Evolutionary conservation across 2,329 filamentous ascomycete genomes (phyloP).

Genomic region (Cercospora brassicicola): DNA sequence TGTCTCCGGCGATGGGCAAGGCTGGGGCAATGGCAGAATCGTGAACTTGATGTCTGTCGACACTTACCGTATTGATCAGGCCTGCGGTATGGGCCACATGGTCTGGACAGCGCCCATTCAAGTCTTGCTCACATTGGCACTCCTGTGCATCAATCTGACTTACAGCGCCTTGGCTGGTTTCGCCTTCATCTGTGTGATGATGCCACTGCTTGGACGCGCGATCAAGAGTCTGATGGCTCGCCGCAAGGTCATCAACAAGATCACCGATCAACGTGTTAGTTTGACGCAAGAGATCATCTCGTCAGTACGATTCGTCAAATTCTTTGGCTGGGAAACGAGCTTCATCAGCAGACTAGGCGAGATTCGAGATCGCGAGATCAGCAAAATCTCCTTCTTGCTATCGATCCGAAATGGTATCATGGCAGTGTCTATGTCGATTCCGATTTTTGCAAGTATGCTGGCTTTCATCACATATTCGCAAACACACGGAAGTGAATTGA

Average conservation of each 20-base stretch:
- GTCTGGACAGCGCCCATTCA: conserved; percentile 82
- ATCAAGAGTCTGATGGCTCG: conserved; percentile 75
- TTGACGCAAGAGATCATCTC: conserved; percentile 90
- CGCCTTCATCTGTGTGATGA: conserved; percentile 72
- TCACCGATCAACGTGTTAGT: conserved; percentile 88
- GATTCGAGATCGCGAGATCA: conserved; percentile 74
- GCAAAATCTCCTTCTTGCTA: conserved; percentile 78
- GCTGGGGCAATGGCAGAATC: conserved; percentile 90
- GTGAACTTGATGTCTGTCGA: conserved; percentile 94
- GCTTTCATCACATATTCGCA: conserved; percentile 78
- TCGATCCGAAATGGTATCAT: conserved; percentile 83
- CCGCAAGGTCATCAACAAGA: conserved; percentile 80
- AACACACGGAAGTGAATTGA: conserved; percentile 61
- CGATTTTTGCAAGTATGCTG: conserved; percentile 92
- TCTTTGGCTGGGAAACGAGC: conserved; percentile 89
- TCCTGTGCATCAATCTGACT: conserved; percentile 81
- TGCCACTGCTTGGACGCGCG: conserved; percentile 74
- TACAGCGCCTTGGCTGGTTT: conserved; percentile 91
- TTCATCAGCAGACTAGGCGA: conserved; percentile 75
- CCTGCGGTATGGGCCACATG: conserved; percentile 85
- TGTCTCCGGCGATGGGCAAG: conserved; percentile 67
- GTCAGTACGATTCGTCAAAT: conserved; percentile 92
- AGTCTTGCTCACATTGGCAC: conserved; percentile 72
- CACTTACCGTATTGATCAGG: conserved; percentile 87
- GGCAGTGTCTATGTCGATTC: conserved; percentile 79